Base-by-base conservation (phyloP, 805 yeast genomes). In the Komagataella phaffii region DNA sequence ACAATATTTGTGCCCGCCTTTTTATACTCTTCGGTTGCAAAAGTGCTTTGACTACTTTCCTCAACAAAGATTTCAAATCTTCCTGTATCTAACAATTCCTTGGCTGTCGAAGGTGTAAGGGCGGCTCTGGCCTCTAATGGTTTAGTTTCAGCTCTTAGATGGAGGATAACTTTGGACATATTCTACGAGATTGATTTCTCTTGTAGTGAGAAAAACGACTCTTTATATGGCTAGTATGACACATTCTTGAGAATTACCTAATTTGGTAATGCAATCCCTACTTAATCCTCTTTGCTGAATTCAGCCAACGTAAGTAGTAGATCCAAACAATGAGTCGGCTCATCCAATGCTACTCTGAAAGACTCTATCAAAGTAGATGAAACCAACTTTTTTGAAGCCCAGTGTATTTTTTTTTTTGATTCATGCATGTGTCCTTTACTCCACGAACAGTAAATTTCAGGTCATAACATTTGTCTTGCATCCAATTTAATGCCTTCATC, bases 121-220 rank as follows among this genome's bases (percentile, higher is more conserved):
- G 96, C 97, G 47, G 98, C 96, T 74, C 99, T 85, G 55, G 95
- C 96, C 73, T 93, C 99, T 62, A 88, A 71, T 24, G 98, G 96
- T 79, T 93, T 93, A 61, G 93, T 86, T 68, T 93, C 99, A 40
- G 97, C 97, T 75, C 99, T 85, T 56, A 93, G 74, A 62, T 93
- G 99, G 57, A 93, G 73, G 51, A 76, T 81, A 44, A 85, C 88
- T 57, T 67, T 65, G 18, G 52, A 49, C 55, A 53, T 53, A 6
- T 47, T 30, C 14, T 30, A 2, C 40, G 8, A 10, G 40, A 10
- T 14, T 30, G 14, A 3, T 14, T 30, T 30, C 14, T 30, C 14
- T 14, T 8, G 40, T 14, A 21, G 4, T 14, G 40, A 30, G 14
- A 14, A 30, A 30, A 30, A 30, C 12, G 40, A 30, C 40, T 3